Base-by-base conservation (phyloP, 2,329 filamentous ascomycete species). In the Cercospora sojina region DNA sequence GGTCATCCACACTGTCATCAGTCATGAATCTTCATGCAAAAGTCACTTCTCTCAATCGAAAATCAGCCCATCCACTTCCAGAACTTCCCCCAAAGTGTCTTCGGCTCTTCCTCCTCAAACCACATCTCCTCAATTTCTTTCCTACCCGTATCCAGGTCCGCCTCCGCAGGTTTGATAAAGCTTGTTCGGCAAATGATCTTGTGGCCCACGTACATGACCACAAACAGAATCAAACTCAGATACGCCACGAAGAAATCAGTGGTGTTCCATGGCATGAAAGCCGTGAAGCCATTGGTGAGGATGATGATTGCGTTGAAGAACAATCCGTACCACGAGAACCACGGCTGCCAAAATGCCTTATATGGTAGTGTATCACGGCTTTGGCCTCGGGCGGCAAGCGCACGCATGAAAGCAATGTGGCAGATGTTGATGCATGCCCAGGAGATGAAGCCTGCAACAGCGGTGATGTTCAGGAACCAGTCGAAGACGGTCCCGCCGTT, bases 361-460 rank as follows among this genome's bases (percentile, higher is more conserved):
- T 92, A 93, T 0, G 90, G 90, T n/a, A 94, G 79, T 0, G 83
- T 83, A 41, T 87, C 83, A 5, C 90, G 85, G 69, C 87, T 84
- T 31, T 93, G 82, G 0, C 90, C 90, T 74, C 94, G 91, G 0
- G 84, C 88, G 27, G 84, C 80, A 60, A 90, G 83, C 0, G 91
- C 91, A 59, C 88, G 87, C 76, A 89, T 83, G 77, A 92, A 95
- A 65, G 86, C 86, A 64, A 93, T 80, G 77, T 91, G 94, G 0
- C 90, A 89, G 64, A 88, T 83, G 72, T 87, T 88, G 75, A 91
- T 88, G 71, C 88, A 86, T 47, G 84, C 83, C 79, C 89, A 92
- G 75, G 91, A 90, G 79, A 92, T 88, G 13, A 92, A 83, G 73
- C 91, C 89, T 1, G 90, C 91, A 0, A 91, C 89, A 10, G 91